Base-by-base conservation (phyloP, 2,329 filamentous ascomycete species). In the Pseudogymnoascus sp. region DNA sequence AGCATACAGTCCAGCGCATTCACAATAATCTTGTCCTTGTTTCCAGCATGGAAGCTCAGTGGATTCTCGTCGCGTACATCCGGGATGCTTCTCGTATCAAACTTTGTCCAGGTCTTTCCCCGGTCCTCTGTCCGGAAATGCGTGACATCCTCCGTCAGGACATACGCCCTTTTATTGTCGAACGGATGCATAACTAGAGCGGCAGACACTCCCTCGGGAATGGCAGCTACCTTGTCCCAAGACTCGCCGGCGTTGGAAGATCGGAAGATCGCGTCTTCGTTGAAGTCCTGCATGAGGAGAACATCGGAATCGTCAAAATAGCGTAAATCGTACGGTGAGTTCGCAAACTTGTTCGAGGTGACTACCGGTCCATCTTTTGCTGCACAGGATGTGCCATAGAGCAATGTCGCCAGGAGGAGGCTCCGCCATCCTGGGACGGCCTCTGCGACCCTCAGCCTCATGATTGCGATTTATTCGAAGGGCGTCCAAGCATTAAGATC, bases 301-400 rank as follows among this genome's bases (percentile, higher is more conserved):
- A 89, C 84, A 74, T 96, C 88, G 68, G 90, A 93, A 74, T 93
- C 90, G 72, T 95, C 88, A 73, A 99, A 97, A 77, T 96, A 99
- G 77, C 89, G 89, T 68, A 97, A 79, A 73, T 87, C 86, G 62
- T 78, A 73, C 0, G 91, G 90, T 62, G 81, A 76, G 70, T 86
- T 80, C 50, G 89, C 79, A 77, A 97, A 90, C 56, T 82, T 76
- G 62, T 79, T 89, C 64, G 81, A 78, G 66, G 82, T 80, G 70
- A 96, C 82, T 63, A 81, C 81, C 23, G 93, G 93, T n/a, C 12
- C 60, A 62, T 73, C 71, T 64, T 74, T 74, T 65, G 73, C 74
- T 46, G 68, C 71, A 66, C 64, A 68, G 25, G 67, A 66, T 53
- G 62, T 62, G 34, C 66, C 66, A 53, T 59, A 66, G 18, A 74